A percentile compares a stretch with the other conserved stretches of the same genome.
Conservation (phyloP, 2,329 filamentous ascomycete genomes). For the Venturia pyrina region DNA sequence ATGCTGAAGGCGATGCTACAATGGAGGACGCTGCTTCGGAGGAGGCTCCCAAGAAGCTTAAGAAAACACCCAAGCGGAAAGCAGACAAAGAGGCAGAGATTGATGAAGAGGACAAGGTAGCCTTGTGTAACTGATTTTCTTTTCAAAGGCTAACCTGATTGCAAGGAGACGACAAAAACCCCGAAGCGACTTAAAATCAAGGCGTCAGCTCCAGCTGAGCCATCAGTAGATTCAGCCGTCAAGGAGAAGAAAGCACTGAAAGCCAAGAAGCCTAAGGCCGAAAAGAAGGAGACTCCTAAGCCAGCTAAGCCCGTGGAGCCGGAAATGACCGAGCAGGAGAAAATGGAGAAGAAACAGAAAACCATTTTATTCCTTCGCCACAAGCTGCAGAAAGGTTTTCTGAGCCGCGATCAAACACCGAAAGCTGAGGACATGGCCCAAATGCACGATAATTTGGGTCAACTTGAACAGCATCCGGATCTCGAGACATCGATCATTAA, state of each 20-base stretch:
- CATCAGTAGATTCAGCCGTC: slow-evolving; percentile 19
- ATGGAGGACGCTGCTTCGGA: slow-evolving; percentile 25
- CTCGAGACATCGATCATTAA: slow-evolving; percentile 85
- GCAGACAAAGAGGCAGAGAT: slow-evolving; percentile 18
- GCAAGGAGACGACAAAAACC: slow-evolving; percentile 33
- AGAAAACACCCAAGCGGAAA: slow-evolving; percentile 48
- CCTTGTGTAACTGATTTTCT: slow-evolving; percentile 11
- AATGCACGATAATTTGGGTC: slow-evolving; percentile 68
- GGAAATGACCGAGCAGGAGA: slow-evolving; percentile 44
- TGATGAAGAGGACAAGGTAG: slow-evolving; percentile 21
- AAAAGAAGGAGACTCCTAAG: slow-evolving; percentile 36
- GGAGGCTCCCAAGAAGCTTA: slow-evolving; percentile 11
- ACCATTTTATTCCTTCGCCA: slow-evolving; percentile 82
- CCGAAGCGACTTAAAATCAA: slow-evolving; percentile 34
- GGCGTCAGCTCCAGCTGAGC: slow-evolving; percentile 3
- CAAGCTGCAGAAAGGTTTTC: slow-evolving; percentile 86
- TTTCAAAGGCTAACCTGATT: background rate
- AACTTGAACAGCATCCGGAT: slow-evolving; percentile 71
- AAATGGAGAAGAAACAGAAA: slow-evolving; percentile 48
- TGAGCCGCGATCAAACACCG: slow-evolving; percentile 75
- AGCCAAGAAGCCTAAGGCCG: slow-evolving; percentile 48
- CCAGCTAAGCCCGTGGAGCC: slow-evolving; percentile 37
- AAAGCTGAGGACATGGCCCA: slow-evolving; percentile 73
- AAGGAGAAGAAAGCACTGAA: slow-evolving; percentile 32
- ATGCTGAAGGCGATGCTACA: slow-evolving; percentile 25